Evolutionary conservation across 345 rosid species (phyloP), one percentile per base, ranked within the genome.

Genomic region (Hibiscus syriacus): DNA sequence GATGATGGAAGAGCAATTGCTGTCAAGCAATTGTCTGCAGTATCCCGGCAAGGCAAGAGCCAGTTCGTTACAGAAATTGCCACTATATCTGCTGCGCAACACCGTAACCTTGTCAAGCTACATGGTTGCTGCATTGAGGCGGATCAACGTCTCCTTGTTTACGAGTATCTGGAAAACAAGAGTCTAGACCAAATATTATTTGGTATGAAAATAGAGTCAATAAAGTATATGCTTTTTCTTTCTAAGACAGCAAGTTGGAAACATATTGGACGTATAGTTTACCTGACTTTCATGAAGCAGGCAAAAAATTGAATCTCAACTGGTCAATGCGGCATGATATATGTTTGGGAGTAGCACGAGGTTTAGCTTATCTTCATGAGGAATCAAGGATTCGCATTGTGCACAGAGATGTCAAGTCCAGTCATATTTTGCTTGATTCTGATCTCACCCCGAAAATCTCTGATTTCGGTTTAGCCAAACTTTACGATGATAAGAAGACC

Each of bases 61-160:
- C 89, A 87, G 55, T 90, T 90, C 72, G 65, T 87, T 14, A 74
- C 92, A 23, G 91, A 87, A 84, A 90, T 90, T 71, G 90, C 84
- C 22, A 86, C 90, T 2, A 87, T 87, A 76, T 90, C 80, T 43
- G 74, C 78, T 3, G 79, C 83, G 61, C 87, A 85, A 64, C 90
- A 85, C 48, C 81, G 90, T 19, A 85, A 81, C 74, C 87, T 85
- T 2, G 85, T 83, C 29, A 83, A 85, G 71, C 62, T 83, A 30
- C 71, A 85, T 41, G 84, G 87, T 45, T 83, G 85, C 66, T 81
- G 85, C 71, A 74, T 81, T 1, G 84, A 81, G 41, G 84, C 82
- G 52, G 14, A 61, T 0, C 79, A 80, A 34, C 69, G 79, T 36
- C 81, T 85, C 63, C 84, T 85, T 22, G 85, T 83, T 30, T 83